phyloP scores from a whole-genome alignment of 2,329 filamentous ascomycete species.

The Verticillium klebahnii region DNA sequence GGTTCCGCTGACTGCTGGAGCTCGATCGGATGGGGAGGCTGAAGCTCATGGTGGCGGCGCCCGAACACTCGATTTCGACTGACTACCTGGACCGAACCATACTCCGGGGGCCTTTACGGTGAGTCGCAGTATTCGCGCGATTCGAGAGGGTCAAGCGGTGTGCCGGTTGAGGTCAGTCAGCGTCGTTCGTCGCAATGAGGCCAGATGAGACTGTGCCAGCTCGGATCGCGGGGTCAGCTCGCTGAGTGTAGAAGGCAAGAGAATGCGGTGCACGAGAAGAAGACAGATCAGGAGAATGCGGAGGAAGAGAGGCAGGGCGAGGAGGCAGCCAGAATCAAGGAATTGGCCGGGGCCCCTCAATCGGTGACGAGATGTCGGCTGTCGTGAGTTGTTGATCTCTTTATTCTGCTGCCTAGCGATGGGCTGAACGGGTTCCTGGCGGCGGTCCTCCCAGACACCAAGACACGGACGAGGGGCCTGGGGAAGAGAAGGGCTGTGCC shows the following conservation, averaged over 20 bases:
- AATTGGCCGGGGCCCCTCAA: not conserved
- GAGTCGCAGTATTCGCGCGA: not conserved
- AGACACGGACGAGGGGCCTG: not conserved
- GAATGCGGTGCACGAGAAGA: not conserved
- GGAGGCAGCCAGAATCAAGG: not conserved
- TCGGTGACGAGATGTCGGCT: not conserved
- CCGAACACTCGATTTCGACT: not conserved
- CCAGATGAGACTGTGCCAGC: not conserved
- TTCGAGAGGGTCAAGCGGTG: not conserved
- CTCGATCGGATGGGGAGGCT: constrained; percentile 46
- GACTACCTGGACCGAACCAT: not conserved
- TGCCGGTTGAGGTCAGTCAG: not conserved
- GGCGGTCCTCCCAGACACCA: not conserved
- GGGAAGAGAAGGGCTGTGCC: not conserved
- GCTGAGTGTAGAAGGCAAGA: not conserved
- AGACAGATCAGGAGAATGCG: not conserved
- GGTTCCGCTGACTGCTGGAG: constrained; percentile 43
- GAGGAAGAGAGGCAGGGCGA: not conserved
- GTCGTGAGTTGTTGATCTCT: not conserved
- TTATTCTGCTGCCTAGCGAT: not conserved
- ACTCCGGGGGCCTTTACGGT: not conserved
- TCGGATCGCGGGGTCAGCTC: not conserved
- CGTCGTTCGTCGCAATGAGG: not conserved
- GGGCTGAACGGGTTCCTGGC: not conserved
- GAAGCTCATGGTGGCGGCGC: constrained; percentile 38